Evolutionary conservation across 2,329 filamentous ascomycete species (phyloP), one percentile per base, ranked within the genome.

Genomic region (Thelonectria rubi): DNA sequence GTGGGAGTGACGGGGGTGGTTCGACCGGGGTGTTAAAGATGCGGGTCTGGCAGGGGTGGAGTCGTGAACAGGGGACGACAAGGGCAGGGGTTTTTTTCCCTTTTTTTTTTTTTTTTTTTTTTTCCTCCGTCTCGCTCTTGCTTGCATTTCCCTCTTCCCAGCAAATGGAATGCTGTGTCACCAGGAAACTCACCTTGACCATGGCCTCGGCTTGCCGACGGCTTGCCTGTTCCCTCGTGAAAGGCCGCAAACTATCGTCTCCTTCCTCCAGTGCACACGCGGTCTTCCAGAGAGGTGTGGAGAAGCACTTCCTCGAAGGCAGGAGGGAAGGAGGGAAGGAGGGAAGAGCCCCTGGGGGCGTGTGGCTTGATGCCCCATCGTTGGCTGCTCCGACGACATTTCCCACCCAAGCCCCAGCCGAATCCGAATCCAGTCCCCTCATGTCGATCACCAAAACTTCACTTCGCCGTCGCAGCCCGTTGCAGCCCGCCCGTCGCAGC

Each of bases 1-100:
- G 58, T 57, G 53, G 58, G 58, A 61, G 58, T 53, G 58, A 51
- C 58, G 47, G 58, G 58, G 58, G 24, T 34, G 11, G 42, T 52
- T 48, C 53, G 43, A 47, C 58, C 42, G 50, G 48, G 54, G 20
- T 47, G 40, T 21, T 30, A 26, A 17, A 17, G 34, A 21, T 49
- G 53, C 42, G 42, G 24, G 52, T 39, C 14, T 9, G 20, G 14
- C 20, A 54, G 56, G 56, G 34, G 42, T 53, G 48, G 40, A 30
- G 34, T 45, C 3, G 32, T 49, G 34, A 37, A 32, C 50, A 50
- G 50, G 34, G 43, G 26, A 39, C 37, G 40, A 52, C 55, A 46
- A 49, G 50, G 50, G 43, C 11, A 24, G 18, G 10, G 18, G 14
- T 46, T 46, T 26, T 26, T 46, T 46, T 46, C 12, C 3, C 17